phyloP scores from a whole-genome alignment of 305 asterid genomes.

The Fraxinus velutina region DNA sequence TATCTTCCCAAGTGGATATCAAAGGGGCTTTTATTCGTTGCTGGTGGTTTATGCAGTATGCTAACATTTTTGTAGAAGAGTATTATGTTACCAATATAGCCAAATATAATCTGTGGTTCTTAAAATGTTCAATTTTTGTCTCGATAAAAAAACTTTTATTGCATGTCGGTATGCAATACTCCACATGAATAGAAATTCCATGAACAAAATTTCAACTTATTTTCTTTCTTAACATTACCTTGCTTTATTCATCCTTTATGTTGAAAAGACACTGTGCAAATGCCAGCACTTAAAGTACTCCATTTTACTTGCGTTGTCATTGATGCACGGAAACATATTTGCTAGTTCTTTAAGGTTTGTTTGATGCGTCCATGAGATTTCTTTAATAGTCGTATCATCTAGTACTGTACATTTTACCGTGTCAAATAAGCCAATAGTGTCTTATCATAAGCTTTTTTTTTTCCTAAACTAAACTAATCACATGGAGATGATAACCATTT shows the following conservation, averaged over 20 bases:
- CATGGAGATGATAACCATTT: not conserved
- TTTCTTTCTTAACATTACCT: not conserved
- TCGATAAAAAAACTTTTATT: not conserved
- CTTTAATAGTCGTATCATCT: not conserved
- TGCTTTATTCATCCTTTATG: not conserved
- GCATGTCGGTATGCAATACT: not conserved
- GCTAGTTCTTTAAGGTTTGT: not conserved
- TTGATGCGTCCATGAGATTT: not conserved
- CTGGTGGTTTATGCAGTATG: not conserved
- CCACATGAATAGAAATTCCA: not conserved
- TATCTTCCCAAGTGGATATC: not conserved
- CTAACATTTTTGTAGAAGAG: not conserved
- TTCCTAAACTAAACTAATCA: not conserved
- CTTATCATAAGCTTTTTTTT: no score
- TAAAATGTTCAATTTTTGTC: not conserved
- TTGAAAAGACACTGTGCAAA: not conserved
- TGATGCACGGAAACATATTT: not conserved
- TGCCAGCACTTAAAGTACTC: not conserved
- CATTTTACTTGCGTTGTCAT: not conserved
- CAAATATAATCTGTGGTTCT: not conserved
- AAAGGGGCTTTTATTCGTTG: not conserved
- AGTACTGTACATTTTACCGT: not conserved
- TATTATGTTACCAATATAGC: not conserved
- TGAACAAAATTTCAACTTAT: not conserved
- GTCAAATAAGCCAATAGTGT: not conserved